A percentile compares a stretch with the other conserved stretches of the same genome.
These are phyloP conservation scores for Spiromastix sp. DNA, from an alignment of 2,329 filamentous ascomycete genomes.

Conservation along the genomic window DNA sequence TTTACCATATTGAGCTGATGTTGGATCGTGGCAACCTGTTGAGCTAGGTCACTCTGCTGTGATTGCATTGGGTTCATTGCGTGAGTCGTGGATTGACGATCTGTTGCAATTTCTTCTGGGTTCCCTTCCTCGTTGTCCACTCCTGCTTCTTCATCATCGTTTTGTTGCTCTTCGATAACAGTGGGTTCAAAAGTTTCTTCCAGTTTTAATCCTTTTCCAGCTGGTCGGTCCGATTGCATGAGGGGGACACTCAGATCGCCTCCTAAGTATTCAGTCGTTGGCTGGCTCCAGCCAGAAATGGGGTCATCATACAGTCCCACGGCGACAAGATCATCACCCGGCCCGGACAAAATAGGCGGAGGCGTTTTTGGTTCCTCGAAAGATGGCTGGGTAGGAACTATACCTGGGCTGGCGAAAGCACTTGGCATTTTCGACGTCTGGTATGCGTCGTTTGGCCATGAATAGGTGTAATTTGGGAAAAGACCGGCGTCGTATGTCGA, in stretches of 20 bases:
- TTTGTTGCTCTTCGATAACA: slow-evolving; percentile 35
- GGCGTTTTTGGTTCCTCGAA: slow-evolving; percentile 16
- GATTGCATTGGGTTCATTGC: too few relatives aligned
- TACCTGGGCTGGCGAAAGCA: slow-evolving; percentile 28
- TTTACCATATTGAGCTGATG: slow-evolving; percentile 4
- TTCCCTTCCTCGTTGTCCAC: slow-evolving; percentile 41
- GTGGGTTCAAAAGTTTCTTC: slow-evolving; percentile 66
- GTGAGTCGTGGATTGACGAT: too few relatives aligned
- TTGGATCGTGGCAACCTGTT: background rate
- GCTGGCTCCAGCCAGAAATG: slow-evolving; percentile 46
- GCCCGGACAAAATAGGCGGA: slow-evolving; percentile 42
- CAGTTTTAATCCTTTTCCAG: slow-evolving; percentile 66
- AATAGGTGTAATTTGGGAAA: slow-evolving; percentile 1
- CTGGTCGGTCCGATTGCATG: slow-evolving; percentile 42
- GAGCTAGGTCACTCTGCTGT: slow-evolving; percentile 1
- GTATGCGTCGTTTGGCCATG: background rate
- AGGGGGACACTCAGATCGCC: slow-evolving; percentile 1
- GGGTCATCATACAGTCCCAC: slow-evolving; percentile 73
- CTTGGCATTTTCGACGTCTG: slow-evolving; percentile 10
- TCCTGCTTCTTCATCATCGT: slow-evolving; percentile 49
- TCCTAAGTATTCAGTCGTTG: slow-evolving; percentile 9
- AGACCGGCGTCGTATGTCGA: background rate
- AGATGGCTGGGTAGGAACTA: slow-evolving; percentile 27
- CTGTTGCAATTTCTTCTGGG: too few relatives aligned
- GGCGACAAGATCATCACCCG: slow-evolving; percentile 65